Base-by-base conservation (phyloP, 2,329 filamentous ascomycete species). In the Beauveria varroae region DNA sequence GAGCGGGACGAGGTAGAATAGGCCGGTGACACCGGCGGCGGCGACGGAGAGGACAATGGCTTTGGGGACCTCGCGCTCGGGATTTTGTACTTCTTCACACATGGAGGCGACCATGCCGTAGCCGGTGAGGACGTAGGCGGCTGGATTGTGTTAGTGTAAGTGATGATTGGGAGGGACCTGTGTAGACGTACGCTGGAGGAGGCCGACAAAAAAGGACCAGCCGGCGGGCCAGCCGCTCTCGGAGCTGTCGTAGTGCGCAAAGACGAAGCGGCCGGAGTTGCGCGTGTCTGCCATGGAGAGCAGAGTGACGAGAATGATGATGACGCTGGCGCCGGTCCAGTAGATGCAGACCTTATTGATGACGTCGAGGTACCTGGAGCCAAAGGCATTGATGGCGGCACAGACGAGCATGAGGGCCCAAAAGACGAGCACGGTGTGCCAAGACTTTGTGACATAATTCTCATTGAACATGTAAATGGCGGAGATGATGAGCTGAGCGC, bases 351-450 rank as follows among this genome's bases (percentile, higher is more conserved):
- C 74, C 70, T 89, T 87, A 72, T 88, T 91, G 68, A 91, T 79
- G 41, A 82, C 77, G 2, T 88, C 87, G 37, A 92, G 76, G 9
- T 86, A 71, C 1, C 69, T 65, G n/a, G 74, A 74, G 30, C 81
- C 79, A 65, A 90, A 88, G 7, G 85, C 84, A 65, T 91, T 91
- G 71, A 91, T 77, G 59, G 84, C 63, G 64, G 89, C 86, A 49
- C 86, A 86, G 20, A 83, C 74, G 37, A 86, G 63, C 63, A 85
- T 88, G 67, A 86, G 86, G 20, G 77, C 86, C 67, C 88, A 83
- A 72, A 91, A 91, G 65, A 90, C 87, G 51, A 91, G 75, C 69
- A 91, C 90, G 61, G 89, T 86, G 71, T 91, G 88, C 86, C 87
- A 91, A 24, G 81, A 68, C 65, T 87, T 75, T 3, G 83, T 68